Percentiles rank a stretch among this genome's conserved stretches.
Evolutionary conservation across 2,329 filamentous ascomycete genomes (phyloP).

Genomic region (Colletotrichum salicis): DNA sequence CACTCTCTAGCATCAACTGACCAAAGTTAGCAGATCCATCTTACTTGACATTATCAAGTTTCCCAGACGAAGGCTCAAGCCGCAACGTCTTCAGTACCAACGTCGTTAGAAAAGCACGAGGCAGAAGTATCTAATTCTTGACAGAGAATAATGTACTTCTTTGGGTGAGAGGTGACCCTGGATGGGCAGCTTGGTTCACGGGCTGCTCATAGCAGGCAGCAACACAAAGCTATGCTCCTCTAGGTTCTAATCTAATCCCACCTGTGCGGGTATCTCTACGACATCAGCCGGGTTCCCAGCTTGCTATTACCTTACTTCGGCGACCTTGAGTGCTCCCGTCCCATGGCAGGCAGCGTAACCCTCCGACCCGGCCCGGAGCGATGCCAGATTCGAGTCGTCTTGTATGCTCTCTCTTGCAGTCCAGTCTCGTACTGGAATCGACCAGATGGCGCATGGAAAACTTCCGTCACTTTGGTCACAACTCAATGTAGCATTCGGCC

Average conservation of each 20-base stretch:
- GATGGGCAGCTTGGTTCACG: background rate
- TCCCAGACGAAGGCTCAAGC: background rate
- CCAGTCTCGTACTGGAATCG: background rate
- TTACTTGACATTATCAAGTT: background rate
- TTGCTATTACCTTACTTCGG: background rate
- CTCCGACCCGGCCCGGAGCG: background rate
- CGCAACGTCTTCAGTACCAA: background rate
- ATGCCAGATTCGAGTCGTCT: background rate
- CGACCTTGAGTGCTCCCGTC: background rate
- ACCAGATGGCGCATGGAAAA: background rate
- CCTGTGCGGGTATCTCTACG: background rate
- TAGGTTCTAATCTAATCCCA: background rate
- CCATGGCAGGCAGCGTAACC: background rate
- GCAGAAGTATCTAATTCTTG: background rate
- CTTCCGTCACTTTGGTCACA: background rate
- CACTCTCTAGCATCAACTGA: background rate
- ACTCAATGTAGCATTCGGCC: constrained; percentile 27
- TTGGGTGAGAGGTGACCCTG: background rate
- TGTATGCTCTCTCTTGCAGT: background rate
- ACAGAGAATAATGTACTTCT: background rate
- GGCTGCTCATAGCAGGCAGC: background rate
- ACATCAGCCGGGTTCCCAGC: background rate
- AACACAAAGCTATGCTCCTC: background rate
- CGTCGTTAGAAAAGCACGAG: background rate
- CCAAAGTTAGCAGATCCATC: background rate